Percentiles rank a stretch among this genome's conserved stretches.
Conservation (phyloP, 1,284 basidiomycete species). For the Ceratobasidium sp. region DNA sequence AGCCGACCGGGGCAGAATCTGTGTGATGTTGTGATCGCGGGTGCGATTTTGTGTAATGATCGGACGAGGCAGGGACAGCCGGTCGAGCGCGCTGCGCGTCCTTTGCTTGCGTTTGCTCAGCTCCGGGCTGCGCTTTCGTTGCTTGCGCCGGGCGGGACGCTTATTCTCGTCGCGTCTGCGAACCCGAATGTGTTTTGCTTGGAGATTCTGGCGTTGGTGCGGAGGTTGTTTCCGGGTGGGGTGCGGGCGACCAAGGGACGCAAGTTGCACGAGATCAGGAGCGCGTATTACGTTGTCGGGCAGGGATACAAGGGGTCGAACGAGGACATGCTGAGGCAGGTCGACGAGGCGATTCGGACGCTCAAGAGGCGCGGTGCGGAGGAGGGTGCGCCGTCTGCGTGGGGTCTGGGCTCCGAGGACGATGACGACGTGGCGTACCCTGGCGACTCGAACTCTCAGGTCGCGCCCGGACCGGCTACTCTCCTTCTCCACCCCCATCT, state of each 20-base stretch:
- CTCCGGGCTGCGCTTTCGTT: constrained; percentile 22
- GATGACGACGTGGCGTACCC: constrained; percentile 18
- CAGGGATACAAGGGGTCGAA: constrained; percentile 29
- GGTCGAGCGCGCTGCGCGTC: constrained; percentile 29
- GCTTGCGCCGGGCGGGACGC: constrained; percentile 26
- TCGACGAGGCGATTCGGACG: constrained; percentile 29
- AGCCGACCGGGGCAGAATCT: constrained; percentile 14
- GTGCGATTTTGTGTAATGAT: constrained; percentile 30
- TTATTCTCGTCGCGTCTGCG: constrained; percentile 33
- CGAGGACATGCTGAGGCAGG: constrained; percentile 6
- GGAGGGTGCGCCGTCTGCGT: not conserved
- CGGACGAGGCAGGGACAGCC: constrained; percentile 24
- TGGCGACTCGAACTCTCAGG: not conserved
- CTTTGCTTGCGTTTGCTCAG: constrained; percentile 19
- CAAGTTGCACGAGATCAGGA: constrained; percentile 30
- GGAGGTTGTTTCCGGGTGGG: constrained; percentile 3
- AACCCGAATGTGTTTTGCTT: constrained; percentile 34
- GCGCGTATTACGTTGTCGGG: constrained; percentile 32
- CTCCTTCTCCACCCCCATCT: constrained; percentile 23
- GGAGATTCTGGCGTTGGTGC: constrained; percentile 17
- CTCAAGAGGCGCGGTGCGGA: constrained; percentile 29
- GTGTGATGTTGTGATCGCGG: constrained; percentile 29
- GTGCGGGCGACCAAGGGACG: constrained; percentile 33
- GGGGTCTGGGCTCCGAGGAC: constrained; percentile 6
- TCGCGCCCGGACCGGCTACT: not conserved